These are phyloP conservation scores for Colletotrichum sp. DNA, from an alignment of 2,329 filamentous ascomycete genomes.

Conservation along the genomic window DNA sequence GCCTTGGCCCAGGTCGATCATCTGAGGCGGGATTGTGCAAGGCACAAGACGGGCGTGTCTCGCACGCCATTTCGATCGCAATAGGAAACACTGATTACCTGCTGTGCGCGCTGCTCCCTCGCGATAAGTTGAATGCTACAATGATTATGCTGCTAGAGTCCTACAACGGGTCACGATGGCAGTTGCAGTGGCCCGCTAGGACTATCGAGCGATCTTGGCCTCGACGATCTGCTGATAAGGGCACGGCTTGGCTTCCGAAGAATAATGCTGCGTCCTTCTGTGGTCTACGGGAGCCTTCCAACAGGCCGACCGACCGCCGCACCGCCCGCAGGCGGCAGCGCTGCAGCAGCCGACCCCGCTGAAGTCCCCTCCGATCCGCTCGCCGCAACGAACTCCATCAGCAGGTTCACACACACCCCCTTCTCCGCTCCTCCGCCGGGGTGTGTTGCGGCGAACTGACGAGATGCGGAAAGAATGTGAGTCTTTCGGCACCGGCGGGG, in stretches of 20 bases:
- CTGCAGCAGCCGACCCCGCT: background rate
- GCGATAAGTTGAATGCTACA: background rate
- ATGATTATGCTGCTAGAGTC: background rate
- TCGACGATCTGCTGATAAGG: background rate
- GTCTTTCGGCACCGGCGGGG: background rate
- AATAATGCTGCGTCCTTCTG: background rate
- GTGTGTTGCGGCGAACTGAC: background rate
- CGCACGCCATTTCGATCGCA: constrained; percentile 4
- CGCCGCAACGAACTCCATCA: background rate
- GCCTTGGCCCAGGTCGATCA: background rate
- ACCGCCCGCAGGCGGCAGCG: background rate
- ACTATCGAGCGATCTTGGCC: background rate
- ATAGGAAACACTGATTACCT: background rate
- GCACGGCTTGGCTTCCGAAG: background rate
- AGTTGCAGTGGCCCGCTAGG: background rate
- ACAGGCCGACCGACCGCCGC: background rate
- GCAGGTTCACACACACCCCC: background rate
- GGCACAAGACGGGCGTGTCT: background rate
- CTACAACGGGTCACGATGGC: background rate
- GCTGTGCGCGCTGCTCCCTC: background rate
- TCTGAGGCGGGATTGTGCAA: constrained; percentile 12
- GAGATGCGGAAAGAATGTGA: background rate
- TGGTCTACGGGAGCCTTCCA: background rate
- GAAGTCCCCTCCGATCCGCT: background rate
- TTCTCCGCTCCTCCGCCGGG: background rate